Base-by-base conservation (phyloP, 805 yeast species). In the Jamesozyma gamospora region DNA sequence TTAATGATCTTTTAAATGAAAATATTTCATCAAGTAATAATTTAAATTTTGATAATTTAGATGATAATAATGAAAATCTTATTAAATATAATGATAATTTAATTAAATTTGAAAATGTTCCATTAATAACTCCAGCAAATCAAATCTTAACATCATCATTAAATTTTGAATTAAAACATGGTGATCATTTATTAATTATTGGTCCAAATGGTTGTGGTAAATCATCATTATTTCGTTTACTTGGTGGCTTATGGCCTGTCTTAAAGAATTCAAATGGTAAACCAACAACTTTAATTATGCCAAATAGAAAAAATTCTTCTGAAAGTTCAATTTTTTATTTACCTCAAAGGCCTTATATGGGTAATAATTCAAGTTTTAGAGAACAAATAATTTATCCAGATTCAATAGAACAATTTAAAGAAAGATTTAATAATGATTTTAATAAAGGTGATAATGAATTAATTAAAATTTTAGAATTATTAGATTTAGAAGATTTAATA, bases 191-290 rank as follows among this genome's bases (percentile, higher is more conserved):
- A 37, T 69, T 88, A 39, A 87, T 88, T 56, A 87, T 90, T 9
- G 97, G 97, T 0, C 96, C 96, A 12, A 88, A 88, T 55, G 97
- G 97, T 1, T 83, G 95, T 46, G 97, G 97, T 21, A 88, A 88
- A 63, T 87, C 96, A 0, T 88, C 96, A 0, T 65, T 88, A 41
- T 88, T 88, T 60, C 74, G 97, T 55, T 75, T 88, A 52, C 70
- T 88, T 35, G 96, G 96, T 40, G 96, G 96, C 0, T 68, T 88
- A 48, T 88, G 97, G 97, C 94, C 92, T 3, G 79, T 87, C 16
- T 66, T 71, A 34, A 63, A 66, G 26, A 74, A 74, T 26, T 60
- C 64, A 18, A 70, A 84, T 30, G 71, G 71, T 5, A 74, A 83
- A 21, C 94, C 94, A 6, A 75, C 77, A 37, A 56, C 50, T 42